Conservation (phyloP, 345 rosid species). For the Eucalyptus lansdowneana region DNA sequence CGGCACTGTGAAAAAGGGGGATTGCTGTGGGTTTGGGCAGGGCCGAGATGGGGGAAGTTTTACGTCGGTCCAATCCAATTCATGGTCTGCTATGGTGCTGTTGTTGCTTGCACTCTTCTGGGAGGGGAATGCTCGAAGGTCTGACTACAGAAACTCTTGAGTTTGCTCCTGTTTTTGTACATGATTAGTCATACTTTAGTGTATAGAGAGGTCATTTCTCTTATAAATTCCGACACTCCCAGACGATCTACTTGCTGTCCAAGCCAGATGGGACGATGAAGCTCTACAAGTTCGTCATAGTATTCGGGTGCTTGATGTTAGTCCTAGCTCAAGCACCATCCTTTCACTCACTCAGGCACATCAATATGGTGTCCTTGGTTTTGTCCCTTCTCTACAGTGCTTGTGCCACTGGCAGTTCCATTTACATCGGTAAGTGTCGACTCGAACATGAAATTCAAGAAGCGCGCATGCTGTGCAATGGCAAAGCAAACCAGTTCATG, state of each 20-base stretch:
- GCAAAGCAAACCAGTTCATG: not conserved
- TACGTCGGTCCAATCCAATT: slow-evolving; percentile 86
- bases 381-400: slow-evolving; percentile 67
- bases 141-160: not conserved
- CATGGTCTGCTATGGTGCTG: slow-evolving; percentile 32
- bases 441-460: not conserved
- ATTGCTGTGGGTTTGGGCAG: slow-evolving; percentile 5
- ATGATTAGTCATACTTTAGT: not conserved
- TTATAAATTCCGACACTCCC: not conserved
- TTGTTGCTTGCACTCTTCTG: slow-evolving; percentile 50
- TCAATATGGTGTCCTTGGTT: slow-evolving; percentile 49
- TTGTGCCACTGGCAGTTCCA: slow-evolving; percentile 53
- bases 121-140: slow-evolving; percentile 89
- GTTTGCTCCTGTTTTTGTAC: not conserved
- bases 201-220: not conserved
- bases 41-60: slow-evolving; percentile 72
- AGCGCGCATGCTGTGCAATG: not conserved
- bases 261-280: slow-evolving; percentile 49
- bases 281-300: slow-evolving; percentile 54
- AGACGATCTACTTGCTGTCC: slow-evolving; percentile 53
- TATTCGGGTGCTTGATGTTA: slow-evolving; percentile 66
- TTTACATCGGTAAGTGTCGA: slow-evolving; percentile 37
- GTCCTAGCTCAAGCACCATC: slow-evolving; percentile 78
- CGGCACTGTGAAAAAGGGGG: not conserved
- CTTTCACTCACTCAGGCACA: slow-evolving; percentile 32